Evolutionary conservation across 768 basidiomycete genomes (phyloP).

Genomic region (Boletus tylopilopsis): DNA sequence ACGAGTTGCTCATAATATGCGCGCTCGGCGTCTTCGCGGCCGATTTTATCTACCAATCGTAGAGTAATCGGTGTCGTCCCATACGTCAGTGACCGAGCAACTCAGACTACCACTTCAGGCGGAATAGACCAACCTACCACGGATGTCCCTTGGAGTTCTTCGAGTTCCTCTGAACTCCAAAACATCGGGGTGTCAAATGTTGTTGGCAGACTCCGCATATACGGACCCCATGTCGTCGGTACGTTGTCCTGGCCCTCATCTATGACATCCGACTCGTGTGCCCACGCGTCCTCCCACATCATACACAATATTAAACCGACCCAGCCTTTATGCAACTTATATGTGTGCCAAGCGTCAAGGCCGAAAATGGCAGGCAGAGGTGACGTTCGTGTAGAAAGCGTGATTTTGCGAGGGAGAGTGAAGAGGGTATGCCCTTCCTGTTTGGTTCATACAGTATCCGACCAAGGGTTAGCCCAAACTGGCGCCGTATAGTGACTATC

Average conservation of each 20-base stretch:
- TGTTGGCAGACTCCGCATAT: constrained; percentile 50
- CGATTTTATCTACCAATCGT: constrained; percentile 67
- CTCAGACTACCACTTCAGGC: not conserved
- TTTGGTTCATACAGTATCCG: not conserved
- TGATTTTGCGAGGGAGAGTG: constrained; percentile 70
- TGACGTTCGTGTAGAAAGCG: constrained; percentile 79
- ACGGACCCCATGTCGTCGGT: constrained; percentile 21
- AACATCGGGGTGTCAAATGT: constrained; percentile 92
- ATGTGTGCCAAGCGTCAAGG: constrained; percentile 56
- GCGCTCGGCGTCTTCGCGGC: constrained; percentile 74
- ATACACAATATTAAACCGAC: constrained; percentile 84
- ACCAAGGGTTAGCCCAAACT: not conserved
- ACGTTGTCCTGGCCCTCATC: not conserved
- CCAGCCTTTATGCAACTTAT: constrained; percentile 72
- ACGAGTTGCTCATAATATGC: constrained; percentile 65
- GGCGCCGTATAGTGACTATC: not conserved
- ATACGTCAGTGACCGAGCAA: not conserved
- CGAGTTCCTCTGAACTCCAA: constrained; percentile 73
- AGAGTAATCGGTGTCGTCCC: too few relatives aligned
- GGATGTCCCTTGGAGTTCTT: constrained; percentile 77
- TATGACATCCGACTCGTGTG: constrained; percentile 53
- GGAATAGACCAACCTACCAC: constrained; percentile 66
- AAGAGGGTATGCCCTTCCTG: constrained; percentile 79
- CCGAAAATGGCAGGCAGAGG: constrained; percentile 59
- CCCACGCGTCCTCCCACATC: constrained; percentile 88